These are phyloP conservation scores for Domatiomyces catenatus DNA, from an alignment of 2,329 filamentous ascomycete species.

Conservation along the genomic window DNA sequence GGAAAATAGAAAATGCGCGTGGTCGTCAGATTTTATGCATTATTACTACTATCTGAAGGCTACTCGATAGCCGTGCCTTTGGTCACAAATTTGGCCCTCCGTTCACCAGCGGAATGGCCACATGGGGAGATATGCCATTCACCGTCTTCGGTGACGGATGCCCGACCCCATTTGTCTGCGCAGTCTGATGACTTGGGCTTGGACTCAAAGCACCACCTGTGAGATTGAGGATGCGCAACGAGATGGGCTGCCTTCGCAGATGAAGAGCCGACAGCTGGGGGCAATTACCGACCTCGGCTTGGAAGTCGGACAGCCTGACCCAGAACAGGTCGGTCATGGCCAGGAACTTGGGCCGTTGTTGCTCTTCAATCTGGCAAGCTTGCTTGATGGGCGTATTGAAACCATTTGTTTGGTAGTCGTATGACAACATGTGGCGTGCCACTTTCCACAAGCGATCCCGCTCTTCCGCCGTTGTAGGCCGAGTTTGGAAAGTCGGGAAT, in stretches of 20 bases:
- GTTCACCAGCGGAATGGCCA: conserved; percentile 1
- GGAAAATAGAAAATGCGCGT: neutral
- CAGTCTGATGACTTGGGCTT: neutral
- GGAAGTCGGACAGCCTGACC: conserved; percentile 37
- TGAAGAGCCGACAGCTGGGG: conserved; percentile 25
- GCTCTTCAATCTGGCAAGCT: conserved; percentile 27
- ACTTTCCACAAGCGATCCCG: conserved; percentile 34
- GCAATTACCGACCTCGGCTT: conserved; percentile 33
- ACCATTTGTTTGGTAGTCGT: conserved; percentile 25
- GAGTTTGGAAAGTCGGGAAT: conserved; percentile 28
- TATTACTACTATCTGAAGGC: neutral
- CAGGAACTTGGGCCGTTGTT: conserved; percentile 33
- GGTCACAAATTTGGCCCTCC: neutral
- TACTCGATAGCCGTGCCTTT: neutral
- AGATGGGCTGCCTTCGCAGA: conserved; percentile 10
- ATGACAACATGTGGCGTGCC: conserved; percentile 30
- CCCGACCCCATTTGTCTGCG: conserved; percentile 5
- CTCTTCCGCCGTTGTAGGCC: conserved; percentile 28
- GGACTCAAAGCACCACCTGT: neutral
- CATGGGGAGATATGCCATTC: conserved; percentile 8
- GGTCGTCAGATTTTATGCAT: neutral
- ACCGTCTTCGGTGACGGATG: conserved; percentile 3
- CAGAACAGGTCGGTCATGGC: conserved; percentile 36
- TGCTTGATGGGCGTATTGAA: conserved; percentile 25
- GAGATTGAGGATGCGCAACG: conserved; percentile 5